Conservation (phyloP, 345 rosid genomes). For the Populus deltoides region DNA sequence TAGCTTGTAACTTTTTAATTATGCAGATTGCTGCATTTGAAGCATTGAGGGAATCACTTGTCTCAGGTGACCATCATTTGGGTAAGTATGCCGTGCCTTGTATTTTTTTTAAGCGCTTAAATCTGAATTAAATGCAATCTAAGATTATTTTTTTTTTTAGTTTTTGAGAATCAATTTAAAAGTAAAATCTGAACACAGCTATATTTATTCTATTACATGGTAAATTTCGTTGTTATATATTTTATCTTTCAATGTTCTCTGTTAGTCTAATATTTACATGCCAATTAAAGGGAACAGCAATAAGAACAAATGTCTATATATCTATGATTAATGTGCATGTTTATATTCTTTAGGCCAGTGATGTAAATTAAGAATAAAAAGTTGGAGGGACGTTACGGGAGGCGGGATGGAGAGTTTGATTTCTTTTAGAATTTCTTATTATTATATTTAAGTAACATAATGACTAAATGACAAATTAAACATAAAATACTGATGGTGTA, state of each 20-base stretch:
- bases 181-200: background rate
- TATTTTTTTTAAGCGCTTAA: background rate
- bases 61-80: constrained; percentile 38
- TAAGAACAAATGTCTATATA: background rate
- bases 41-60: constrained; percentile 53
- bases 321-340: background rate
- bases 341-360: too few relatives aligned
- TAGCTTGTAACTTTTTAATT: constrained; percentile 18
- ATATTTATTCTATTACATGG: too few relatives aligned
- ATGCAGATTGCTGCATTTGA: constrained; percentile 79
- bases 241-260: background rate
- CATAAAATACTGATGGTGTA: too few relatives aligned
- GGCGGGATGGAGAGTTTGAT: too few relatives aligned
- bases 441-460: too few relatives aligned
- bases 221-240: too few relatives aligned
- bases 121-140: background rate
- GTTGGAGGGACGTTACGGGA: too few relatives aligned
- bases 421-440: too few relatives aligned
- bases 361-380: background rate
- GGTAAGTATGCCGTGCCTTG: constrained; percentile 36
- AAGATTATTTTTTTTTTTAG: background rate
- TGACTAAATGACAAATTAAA: too few relatives aligned
- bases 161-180: background rate
- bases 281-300: background rate
- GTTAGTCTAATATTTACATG: background rate